Conservation (phyloP, 1,139 yeast species). For the Fermentozyma sake region DNA sequence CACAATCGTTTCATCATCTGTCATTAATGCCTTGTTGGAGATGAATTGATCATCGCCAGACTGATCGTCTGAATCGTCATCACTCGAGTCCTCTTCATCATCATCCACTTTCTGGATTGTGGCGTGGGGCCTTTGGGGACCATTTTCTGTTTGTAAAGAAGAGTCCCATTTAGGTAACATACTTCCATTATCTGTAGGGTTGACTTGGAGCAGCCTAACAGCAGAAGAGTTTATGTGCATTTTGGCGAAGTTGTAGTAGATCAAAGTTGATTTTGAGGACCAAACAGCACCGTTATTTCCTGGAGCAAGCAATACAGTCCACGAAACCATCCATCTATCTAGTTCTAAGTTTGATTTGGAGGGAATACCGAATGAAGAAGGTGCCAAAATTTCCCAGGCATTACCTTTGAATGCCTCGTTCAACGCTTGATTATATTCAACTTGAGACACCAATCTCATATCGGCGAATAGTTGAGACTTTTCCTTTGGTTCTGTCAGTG, state of each 20-base stretch:
- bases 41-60: constrained; percentile 28
- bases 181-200: constrained; percentile 21
- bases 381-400: constrained; percentile 60
- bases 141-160: background rate
- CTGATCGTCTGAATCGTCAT: constrained; percentile 24
- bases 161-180: constrained; percentile 37
- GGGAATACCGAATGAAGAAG: constrained; percentile 62
- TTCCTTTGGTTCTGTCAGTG: constrained; percentile 10
- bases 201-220: constrained; percentile 42
- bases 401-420: constrained; percentile 55
- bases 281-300: constrained; percentile 57
- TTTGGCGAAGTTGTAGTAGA: constrained; percentile 70
- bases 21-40: constrained; percentile 33
- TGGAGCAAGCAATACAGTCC: constrained; percentile 69
- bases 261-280: constrained; percentile 67
- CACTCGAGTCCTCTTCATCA: constrained; percentile 20
- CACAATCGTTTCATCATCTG: constrained; percentile 31
- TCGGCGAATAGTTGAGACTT: constrained; percentile 28
- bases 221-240: constrained; percentile 65
- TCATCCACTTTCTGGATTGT: constrained; percentile 1
- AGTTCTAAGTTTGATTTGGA: constrained; percentile 62
- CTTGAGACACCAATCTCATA: constrained; percentile 64
- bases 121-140: background rate
- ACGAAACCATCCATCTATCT: constrained; percentile 78
- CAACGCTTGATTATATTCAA: constrained; percentile 67